Base-by-base conservation (phyloP, 495 filamentous ascomycete species). In the Glarea lozoyensis region DNA sequence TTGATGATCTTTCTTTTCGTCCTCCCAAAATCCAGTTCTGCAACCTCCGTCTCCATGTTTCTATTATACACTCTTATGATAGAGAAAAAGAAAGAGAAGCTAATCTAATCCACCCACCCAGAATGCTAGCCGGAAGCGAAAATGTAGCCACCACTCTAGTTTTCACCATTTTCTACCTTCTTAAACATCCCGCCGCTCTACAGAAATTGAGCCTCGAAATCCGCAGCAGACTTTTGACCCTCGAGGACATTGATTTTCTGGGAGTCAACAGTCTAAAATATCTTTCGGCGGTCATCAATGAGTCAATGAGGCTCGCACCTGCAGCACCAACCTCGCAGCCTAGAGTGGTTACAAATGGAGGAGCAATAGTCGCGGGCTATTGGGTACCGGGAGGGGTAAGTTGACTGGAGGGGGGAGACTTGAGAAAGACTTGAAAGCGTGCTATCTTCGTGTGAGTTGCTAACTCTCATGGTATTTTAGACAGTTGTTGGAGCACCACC, bases 191-290 rank as follows among this genome's bases (percentile, higher is more conserved):
- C 5, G n/a, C 4, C n/a, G 4, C 4, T 16, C 5, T 34, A 4
- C 6, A 34, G n/a, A 34, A 34, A 13, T 4, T 34, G 4, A 7
- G 12, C 31, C 6, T 4, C 6, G 6, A 7, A 6, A 13, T 34
- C n/a, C 31, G 31, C n/a, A 13, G 4, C 6, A 13, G 12, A 6
- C 58, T 96, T 96, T 23, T 90, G 84, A 16, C 94, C 90, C 55
- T 95, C 96, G 61, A 96, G 88, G 2, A 96, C 87, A 55, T 97
- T 90, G 50, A 96, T 94, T 62, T 97, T 90, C 6, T 7, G 6
- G n/a, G 6, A 4, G 4, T 13, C n/a, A 34, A 34, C n/a, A 4
- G 4, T 7, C 31, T 34, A 11, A 4, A 13, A 16, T 34, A 34
- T 34, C 31, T 34, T 7, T 4, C 31, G 12, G 31, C 31, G 6